These are phyloP conservation scores for Blastobotrys americana DNA, from an alignment of 805 yeast genomes.

Conservation along the genomic window DNA sequence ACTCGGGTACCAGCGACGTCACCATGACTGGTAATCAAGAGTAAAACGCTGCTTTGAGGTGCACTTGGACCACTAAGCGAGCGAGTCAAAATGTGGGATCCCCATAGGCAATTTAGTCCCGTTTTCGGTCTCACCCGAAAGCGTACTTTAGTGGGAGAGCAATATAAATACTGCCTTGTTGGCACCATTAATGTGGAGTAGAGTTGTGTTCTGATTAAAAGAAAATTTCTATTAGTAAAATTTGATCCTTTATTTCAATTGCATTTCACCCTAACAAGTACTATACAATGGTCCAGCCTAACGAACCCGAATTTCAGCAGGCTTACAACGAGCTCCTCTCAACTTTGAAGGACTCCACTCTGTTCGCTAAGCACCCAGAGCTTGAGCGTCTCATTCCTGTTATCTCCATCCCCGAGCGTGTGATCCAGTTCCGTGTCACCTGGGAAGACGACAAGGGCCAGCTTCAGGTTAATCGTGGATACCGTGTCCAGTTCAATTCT, in stretches of 20 bases:
- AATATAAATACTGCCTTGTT: no score
- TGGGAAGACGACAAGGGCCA: slow-evolving; percentile 97
- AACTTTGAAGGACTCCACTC: slow-evolving; percentile 84
- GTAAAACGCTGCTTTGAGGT: no score
- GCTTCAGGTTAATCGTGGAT: slow-evolving; percentile 91
- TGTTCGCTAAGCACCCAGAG: slow-evolving; percentile 83
- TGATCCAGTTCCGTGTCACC: slow-evolving; percentile 91
- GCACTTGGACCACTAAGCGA: no score
- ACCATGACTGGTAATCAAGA: no score
- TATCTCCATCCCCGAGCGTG: slow-evolving; percentile 91
- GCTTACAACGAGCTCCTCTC: slow-evolving; percentile 90
- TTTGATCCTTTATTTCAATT: slow-evolving; percentile 1
- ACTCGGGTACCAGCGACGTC: no score
- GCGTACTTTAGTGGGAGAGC: no score
- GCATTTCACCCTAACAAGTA: neutral
- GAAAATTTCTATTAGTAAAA: no score
- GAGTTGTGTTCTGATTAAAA: no score
- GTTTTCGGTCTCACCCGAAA: no score
- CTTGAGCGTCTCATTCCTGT: slow-evolving; percentile 83
- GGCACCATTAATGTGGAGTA: no score
- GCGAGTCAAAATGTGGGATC: no score
- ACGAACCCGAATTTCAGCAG: slow-evolving; percentile 98
- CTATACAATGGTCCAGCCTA: slow-evolving; percentile 61
- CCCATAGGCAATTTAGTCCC: no score
- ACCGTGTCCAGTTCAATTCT: slow-evolving; percentile 97